Evolutionary conservation across 805 yeast genomes (phyloP), one percentile per base, ranked within the genome.

Genomic region (Zygosaccharomyces lentus): DNA sequence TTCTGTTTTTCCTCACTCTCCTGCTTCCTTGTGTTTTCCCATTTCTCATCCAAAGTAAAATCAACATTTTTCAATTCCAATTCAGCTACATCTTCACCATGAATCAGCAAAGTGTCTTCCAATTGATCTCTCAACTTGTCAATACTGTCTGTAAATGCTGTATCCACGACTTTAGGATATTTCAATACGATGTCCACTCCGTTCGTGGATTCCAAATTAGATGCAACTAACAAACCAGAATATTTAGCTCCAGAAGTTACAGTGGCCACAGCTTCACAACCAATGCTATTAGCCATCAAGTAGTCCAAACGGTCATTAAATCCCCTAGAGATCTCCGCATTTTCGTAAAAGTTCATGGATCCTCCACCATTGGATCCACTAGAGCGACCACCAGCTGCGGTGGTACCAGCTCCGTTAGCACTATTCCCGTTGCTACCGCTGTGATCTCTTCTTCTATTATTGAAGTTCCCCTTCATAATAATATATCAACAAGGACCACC

Each of bases 171-270:
- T 43, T 69, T 68, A 39, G 91, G 84, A 46, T 61, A 69, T 49
- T 72, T 70, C 47, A 85, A 66, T 3, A 78, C 76, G 12, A 83
- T 72, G 10, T 84, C 81, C 34, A 83, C 59, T 2, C 82, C 81
- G 15, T 71, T 65, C 6, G 67, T 63, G 1, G 72, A 62, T 27
- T 59, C 54, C 8, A 72, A 69, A 27, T 68, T 69, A 16, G 76
- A 72, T 9, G 82, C 75, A 36, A 72, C 67, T 46, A 87, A 66
- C 7, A 81, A 58, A 16, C 96, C 96, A 17, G 68, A 64, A 55
- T 78, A 75, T 24, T 73, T 66, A 2, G 76, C 71, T 10, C 91
- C 91, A 0, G 86, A 74, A 21, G 77, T 66, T 1, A 82, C 78
- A 2, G 88, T 78, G 6, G 80, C 82, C 10, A 70, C 70, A 9